A percentile compares a stretch with the other conserved stretches of the same genome.
These are phyloP conservation scores for Mycosphaerella arachidis DNA, from an alignment of 2,329 filamentous ascomycete species.

Conservation along the genomic window DNA sequence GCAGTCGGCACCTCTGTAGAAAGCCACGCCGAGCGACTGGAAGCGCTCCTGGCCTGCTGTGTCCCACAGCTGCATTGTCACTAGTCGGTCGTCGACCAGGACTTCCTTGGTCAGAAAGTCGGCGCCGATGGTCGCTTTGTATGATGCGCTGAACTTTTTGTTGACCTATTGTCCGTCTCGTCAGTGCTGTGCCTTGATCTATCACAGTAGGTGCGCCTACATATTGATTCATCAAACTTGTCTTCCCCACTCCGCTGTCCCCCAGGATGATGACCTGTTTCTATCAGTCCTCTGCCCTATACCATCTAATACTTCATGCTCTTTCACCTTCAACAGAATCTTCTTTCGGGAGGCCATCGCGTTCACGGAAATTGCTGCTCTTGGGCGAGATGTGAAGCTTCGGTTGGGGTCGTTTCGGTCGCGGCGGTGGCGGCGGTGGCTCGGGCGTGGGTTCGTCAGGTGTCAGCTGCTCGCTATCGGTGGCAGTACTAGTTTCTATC, in stretches of 20 bases:
- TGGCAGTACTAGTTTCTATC: background rate
- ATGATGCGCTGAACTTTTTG: conserved; percentile 99
- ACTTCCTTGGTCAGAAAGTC: conserved; percentile 99
- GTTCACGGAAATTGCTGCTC: background rate
- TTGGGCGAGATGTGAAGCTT: background rate
- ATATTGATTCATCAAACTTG: conserved; percentile 99
- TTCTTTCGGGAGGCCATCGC: conserved; percentile 38
- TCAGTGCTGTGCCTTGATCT: background rate
- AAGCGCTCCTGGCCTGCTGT: conserved; percentile 96
- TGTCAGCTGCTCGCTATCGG: background rate
- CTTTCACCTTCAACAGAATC: conserved; percentile 35
- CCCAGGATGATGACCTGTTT: conserved; percentile 93
- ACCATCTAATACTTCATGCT: background rate
- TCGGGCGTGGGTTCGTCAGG: background rate
- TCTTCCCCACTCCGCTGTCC: conserved; percentile 98
- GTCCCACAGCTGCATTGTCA: conserved; percentile 99
- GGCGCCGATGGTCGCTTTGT: conserved; percentile 98
- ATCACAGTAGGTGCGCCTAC: conserved; percentile 51
- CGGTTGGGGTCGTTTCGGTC: background rate
- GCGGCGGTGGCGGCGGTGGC: background rate
- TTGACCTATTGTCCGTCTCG: conserved; percentile 66
- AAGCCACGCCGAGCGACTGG: conserved; percentile 92
- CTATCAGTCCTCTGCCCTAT: conserved; percentile 19
- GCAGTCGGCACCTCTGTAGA: conserved; percentile 96
- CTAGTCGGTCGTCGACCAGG: conserved; percentile 89